Evolutionary conservation across 2,329 filamentous ascomycete species (phyloP).

Genomic region (Apiospora saccharicola): DNA sequence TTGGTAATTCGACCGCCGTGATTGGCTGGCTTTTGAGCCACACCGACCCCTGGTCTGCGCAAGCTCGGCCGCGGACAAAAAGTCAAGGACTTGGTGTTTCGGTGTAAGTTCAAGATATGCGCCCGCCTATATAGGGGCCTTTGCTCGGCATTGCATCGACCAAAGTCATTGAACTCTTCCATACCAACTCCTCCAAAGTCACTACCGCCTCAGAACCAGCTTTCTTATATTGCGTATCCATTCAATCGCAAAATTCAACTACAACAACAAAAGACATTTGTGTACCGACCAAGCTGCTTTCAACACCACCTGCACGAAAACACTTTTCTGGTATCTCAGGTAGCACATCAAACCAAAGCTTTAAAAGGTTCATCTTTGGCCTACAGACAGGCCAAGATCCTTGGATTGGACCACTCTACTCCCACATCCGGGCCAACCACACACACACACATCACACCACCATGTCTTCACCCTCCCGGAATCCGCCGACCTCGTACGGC

Average conservation of each 20-base stretch:
- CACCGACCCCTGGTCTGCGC: not conserved
- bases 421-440: not conserved
- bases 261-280: too few relatives aligned
- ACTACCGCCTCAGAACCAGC: too few relatives aligned
- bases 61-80: not conserved
- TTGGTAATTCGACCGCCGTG: slow-evolving; percentile 8
- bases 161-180: not conserved
- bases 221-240: too few relatives aligned
- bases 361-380: not conserved
- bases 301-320: not conserved
- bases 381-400: not conserved
- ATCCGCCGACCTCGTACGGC: slow-evolving; percentile 13
- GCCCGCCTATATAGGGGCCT: not conserved
- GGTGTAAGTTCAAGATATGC: not conserved
- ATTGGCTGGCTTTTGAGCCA: not conserved
- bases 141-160: not conserved
- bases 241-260: too few relatives aligned
- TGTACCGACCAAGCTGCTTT: not conserved
- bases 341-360: not conserved
- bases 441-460: slow-evolving; percentile 3
- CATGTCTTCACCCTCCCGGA: slow-evolving; percentile 11
- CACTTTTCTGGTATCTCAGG: not conserved
- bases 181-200: not conserved
- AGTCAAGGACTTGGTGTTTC: not conserved
- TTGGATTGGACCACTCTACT: not conserved